Conservation (phyloP, 306 rosid species). For the Lablab purpureus region DNA sequence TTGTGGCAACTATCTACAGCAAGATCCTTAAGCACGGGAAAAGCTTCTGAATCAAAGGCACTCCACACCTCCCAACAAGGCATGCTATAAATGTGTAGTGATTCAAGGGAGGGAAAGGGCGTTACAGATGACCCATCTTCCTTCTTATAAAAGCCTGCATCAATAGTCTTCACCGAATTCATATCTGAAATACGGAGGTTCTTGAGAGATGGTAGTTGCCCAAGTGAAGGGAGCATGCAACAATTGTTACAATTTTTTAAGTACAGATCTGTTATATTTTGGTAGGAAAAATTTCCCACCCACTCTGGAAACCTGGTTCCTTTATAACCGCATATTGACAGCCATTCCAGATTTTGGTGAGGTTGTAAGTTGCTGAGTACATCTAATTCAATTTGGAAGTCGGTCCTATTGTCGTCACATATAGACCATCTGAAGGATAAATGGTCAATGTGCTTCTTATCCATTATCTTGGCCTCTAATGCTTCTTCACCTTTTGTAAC, state of each 20-base stretch:
- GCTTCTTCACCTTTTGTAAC: not conserved
- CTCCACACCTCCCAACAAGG: not conserved
- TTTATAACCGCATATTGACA: not conserved
- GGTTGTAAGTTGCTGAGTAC: not conserved
- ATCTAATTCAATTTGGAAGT: not conserved
- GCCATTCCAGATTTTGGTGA: not conserved
- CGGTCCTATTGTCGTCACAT: not conserved
- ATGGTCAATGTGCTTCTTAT: not conserved
- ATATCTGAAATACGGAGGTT: rapidly evolving
- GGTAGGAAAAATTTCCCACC: not conserved
- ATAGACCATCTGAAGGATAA: not conserved
- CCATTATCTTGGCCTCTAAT: not conserved
- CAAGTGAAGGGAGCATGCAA: slow-evolving; percentile 9
- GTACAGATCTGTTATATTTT: rapidly evolving
- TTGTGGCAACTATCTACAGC: rapidly evolving
- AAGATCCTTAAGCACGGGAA: not conserved
- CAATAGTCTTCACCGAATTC: not conserved
- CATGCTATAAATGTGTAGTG: rapidly evolving
- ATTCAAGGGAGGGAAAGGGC: not conserved
- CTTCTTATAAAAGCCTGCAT: not conserved
- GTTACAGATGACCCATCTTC: not conserved
- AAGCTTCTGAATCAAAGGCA: not conserved
- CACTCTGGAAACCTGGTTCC: not conserved
- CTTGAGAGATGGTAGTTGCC: not conserved
- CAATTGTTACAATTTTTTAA: not conserved